phyloP scores from a whole-genome alignment of 2,329 filamentous ascomycete genomes.

The Nannizzia gypsea region DNA sequence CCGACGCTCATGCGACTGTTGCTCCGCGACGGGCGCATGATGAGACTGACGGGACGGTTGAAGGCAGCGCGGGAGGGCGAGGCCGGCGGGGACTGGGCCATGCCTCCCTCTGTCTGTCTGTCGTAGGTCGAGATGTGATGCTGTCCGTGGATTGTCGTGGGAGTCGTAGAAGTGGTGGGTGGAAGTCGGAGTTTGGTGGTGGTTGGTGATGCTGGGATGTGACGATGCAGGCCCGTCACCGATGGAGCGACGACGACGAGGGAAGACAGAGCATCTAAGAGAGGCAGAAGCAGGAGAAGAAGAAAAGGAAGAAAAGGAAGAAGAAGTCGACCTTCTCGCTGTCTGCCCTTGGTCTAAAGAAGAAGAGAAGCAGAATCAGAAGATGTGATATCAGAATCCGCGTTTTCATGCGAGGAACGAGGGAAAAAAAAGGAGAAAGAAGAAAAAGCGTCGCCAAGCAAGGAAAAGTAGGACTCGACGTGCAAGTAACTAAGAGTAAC shows the following conservation, averaged over 20 bases:
- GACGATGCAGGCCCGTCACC: neutral
- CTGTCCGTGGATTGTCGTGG: neutral
- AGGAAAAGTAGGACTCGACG: neutral
- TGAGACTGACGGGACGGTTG: conserved; percentile 66
- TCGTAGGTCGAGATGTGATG: neutral
- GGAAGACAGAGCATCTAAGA: neutral
- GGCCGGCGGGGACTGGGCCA: conserved; percentile 59
- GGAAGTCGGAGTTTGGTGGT: too few species aligned
- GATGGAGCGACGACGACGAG: conserved; percentile 3
- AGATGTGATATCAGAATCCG: conserved; percentile 8
- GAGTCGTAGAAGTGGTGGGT: neutral
- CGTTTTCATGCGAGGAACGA: neutral
- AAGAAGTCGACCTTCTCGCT: too few species aligned
- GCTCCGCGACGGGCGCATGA: conserved; percentile 65
- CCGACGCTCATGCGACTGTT: conserved; percentile 73
- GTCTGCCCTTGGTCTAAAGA: too few species aligned
- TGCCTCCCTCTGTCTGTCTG: conserved; percentile 21
- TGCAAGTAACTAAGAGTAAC: neutral
- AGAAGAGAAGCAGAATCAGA: conserved; percentile 5
- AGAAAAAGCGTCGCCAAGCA: neutral
- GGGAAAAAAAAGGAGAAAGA: conserved; percentile 5
- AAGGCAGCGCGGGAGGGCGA: conserved; percentile 44
- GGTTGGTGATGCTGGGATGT: too few species aligned
- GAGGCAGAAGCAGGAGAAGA: neutral
- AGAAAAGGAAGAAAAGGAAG: neutral